Evolutionary conservation across 176 grass and related monocot genomes (phyloP).

Genomic region (Musa troglodytarum): DNA sequence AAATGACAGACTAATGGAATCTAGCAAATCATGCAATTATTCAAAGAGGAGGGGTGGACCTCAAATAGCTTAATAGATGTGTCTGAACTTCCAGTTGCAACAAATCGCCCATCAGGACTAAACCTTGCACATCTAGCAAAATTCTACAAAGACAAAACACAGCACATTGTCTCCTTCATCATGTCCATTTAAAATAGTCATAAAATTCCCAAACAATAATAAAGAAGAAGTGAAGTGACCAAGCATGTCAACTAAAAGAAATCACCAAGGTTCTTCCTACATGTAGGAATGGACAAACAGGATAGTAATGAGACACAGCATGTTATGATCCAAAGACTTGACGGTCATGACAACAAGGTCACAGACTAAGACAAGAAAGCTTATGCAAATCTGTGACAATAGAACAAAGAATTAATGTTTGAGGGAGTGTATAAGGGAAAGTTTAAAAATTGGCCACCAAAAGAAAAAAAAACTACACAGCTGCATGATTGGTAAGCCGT

Average conservation of each 20-base stretch:
- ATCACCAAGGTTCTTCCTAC: neutral
- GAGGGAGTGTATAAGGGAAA: neutral
- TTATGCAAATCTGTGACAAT: neutral
- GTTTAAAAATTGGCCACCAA: neutral
- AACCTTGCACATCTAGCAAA: slow-evolving; percentile 74
- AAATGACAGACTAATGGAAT: slow-evolving; percentile 10
- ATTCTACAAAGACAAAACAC: slow-evolving; percentile 45
- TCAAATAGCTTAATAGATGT: slow-evolving; percentile 91
- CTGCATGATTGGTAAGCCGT: neutral
- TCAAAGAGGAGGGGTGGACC: slow-evolving; percentile 30
- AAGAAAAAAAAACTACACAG: neutral
- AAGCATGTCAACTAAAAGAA: neutral
- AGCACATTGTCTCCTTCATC: neutral
- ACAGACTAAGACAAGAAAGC: neutral
- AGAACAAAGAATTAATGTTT: neutral
- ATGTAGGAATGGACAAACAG: neutral
- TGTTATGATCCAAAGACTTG: neutral
- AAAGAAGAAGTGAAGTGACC: neutral
- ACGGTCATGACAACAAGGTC: neutral
- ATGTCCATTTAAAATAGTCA: slow-evolving; percentile 12
- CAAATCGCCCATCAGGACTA: slow-evolving; percentile 73
- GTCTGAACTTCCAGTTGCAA: slow-evolving; percentile 89
- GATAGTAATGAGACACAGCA: neutral
- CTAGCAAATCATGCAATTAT: neutral
- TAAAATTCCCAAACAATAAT: neutral